phyloP scores from a whole-genome alignment of 2,329 filamentous ascomycete species.

The Teratosphaeria gauchensis region DNA sequence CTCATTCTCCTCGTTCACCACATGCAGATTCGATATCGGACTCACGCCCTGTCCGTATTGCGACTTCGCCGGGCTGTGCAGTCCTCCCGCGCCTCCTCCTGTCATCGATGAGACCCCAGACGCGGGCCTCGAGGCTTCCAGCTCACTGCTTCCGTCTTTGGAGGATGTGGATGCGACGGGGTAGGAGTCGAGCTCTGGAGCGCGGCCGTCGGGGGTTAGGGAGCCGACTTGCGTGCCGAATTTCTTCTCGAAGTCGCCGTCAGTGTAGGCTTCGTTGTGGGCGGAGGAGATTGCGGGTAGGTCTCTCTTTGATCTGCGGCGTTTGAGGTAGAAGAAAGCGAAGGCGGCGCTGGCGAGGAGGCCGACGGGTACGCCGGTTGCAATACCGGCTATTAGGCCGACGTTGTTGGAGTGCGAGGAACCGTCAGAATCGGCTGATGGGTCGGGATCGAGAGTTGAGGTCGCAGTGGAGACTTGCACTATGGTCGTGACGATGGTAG shows the following conservation, averaged over 20 bases:
- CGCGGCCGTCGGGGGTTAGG: constrained; percentile 6
- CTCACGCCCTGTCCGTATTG: neutral
- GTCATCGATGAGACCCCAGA: neutral
- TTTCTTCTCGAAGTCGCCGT: neutral
- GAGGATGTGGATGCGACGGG: constrained; percentile 5
- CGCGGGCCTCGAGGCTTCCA: constrained; percentile 3
- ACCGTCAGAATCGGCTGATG: neutral
- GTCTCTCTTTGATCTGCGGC: neutral
- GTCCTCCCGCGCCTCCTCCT: neutral
- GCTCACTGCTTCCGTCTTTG: constrained; percentile 6
- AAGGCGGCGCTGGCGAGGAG: constrained; percentile 3
- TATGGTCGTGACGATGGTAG: constrained; percentile 1
- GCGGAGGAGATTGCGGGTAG: neutral
- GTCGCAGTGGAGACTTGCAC: neutral
- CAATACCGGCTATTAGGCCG: constrained; percentile 8
- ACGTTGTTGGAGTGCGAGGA: neutral
- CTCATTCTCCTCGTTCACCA: constrained; percentile 6
- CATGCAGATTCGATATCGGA: neutral
- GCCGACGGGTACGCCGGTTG: constrained; percentile 10
- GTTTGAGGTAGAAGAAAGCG: constrained; percentile 2
- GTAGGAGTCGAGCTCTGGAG: constrained; percentile 10
- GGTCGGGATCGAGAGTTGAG: neutral
- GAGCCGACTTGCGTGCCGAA: constrained; percentile 8
- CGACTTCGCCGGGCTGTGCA: neutral
- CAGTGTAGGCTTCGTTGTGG: neutral